Conservation (phyloP, 2,329 filamentous ascomycete species). For the Xylariales sp. region DNA sequence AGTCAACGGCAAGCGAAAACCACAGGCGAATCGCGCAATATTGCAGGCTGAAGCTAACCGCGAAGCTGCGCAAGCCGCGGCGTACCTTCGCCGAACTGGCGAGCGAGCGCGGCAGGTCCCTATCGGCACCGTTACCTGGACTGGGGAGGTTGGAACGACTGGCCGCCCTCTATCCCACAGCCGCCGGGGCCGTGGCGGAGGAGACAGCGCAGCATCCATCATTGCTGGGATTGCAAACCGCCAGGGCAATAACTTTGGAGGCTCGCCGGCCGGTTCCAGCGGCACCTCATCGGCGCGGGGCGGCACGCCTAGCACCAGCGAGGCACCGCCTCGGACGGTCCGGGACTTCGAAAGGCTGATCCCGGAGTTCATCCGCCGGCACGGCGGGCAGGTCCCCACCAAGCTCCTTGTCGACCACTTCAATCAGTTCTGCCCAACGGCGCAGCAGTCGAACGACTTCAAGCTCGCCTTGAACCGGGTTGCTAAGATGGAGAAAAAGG, state of each 20-base stretch:
- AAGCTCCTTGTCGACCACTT: conserved; percentile 90
- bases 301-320: conserved; percentile 31
- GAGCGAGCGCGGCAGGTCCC: conserved; percentile 69
- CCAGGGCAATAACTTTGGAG: conserved; percentile 35
- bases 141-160: conserved; percentile 73
- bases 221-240: conserved; percentile 54
- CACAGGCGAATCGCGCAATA: conserved; percentile 71
- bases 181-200: conserved; percentile 42
- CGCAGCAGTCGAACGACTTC: conserved; percentile 70
- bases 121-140: conserved; percentile 90
- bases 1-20: conserved; percentile 68
- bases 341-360: conserved; percentile 70
- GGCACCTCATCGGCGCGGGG: conserved; percentile 18
- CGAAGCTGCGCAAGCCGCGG: conserved; percentile 73
- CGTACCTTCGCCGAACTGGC: conserved; percentile 67
- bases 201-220: conserved; percentile 50
- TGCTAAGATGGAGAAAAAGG: conserved; percentile 62
- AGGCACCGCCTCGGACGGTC: conserved; percentile 32
- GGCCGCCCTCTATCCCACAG: conserved; percentile 46
- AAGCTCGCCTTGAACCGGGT: conserved; percentile 75
- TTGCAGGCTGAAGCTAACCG: conserved; percentile 78
- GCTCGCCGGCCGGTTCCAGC: conserved; percentile 3
- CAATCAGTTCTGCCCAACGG: conserved; percentile 69
- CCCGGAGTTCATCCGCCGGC: conserved; percentile 70
- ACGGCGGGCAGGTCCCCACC: conserved; percentile 74